Percentiles rank a stretch among this genome's conserved stretches.
phyloP scores from a whole-genome alignment of 2,329 filamentous ascomycete genomes.

The Exophiala phaeomuriformis region DNA sequence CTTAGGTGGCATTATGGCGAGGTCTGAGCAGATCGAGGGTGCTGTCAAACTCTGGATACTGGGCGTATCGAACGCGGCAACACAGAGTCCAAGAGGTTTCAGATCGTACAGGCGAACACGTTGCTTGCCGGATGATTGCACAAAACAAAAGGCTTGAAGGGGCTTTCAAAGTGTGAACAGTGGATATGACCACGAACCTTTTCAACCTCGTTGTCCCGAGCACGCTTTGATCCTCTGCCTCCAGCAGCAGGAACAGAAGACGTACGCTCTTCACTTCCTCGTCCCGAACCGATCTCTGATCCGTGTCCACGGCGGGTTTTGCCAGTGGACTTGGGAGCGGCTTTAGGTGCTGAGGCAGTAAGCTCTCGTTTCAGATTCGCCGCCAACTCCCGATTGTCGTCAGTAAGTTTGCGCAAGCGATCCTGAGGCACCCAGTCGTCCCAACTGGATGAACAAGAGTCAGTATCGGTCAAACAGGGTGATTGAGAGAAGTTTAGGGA shows the following conservation, averaged over 20 bases:
- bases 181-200: slow-evolving; percentile 33
- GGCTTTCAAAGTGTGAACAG: not conserved
- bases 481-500: not conserved
- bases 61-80: not conserved
- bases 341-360: slow-evolving; percentile 25
- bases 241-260: slow-evolving; percentile 41
- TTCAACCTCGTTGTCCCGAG: slow-evolving; percentile 43
- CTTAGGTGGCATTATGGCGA: not conserved
- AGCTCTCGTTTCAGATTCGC: slow-evolving; percentile 40
- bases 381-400: slow-evolving; percentile 89
- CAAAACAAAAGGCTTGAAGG: slow-evolving; percentile 2
- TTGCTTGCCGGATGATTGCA: not conserved
- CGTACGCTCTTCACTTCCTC: slow-evolving; percentile 41
- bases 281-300: slow-evolving; percentile 38
- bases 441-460: slow-evolving; percentile 54
- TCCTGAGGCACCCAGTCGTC: slow-evolving; percentile 97
- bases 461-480: not conserved
- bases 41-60: not conserved
- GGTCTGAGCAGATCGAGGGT: no score
- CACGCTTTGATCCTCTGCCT: slow-evolving; percentile 38
- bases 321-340: slow-evolving; percentile 24
- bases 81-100: not conserved
- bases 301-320: slow-evolving; percentile 30
- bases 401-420: slow-evolving; percentile 85
- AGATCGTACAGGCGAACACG: not conserved